Conservation (phyloP, 805 yeast genomes). For the Spathaspora girioi region DNA sequence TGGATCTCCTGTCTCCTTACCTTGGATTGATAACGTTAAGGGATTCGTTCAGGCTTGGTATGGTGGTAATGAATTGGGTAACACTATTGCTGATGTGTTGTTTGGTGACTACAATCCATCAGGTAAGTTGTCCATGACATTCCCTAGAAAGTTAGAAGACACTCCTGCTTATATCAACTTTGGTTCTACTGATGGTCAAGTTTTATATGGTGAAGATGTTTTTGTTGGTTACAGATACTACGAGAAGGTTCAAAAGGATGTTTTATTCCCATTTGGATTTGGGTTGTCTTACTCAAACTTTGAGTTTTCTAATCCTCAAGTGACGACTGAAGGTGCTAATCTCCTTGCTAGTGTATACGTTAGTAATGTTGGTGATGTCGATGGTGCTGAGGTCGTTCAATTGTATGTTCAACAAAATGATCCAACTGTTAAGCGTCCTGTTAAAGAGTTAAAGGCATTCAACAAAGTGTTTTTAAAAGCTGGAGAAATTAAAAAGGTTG, state of each 20-base stretch:
- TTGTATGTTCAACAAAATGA: conserved; percentile 41
- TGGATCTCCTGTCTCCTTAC: conserved; percentile 31
- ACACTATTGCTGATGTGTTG: conserved; percentile 56
- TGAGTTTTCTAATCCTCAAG: conserved; percentile 34
- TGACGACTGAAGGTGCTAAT: conserved; percentile 22
- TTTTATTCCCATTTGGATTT: conserved; percentile 58
- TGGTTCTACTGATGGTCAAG: conserved; percentile 26
- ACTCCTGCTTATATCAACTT: conserved; percentile 28
- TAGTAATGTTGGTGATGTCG: conserved; percentile 43
- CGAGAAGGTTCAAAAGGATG: conserved; percentile 46
- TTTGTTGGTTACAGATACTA: conserved; percentile 62
- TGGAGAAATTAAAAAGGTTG: conserved; percentile 38
- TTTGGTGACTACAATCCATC: conserved; percentile 59
- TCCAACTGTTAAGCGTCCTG: conserved; percentile 46
- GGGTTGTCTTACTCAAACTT: conserved; percentile 60
- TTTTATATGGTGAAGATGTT: conserved; percentile 55
- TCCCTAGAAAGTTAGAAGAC: conserved; percentile 20
- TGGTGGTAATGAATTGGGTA: conserved; percentile 54
- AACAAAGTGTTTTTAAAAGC: conserved; percentile 46
- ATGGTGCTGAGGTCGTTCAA: conserved; percentile 57
- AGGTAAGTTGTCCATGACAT: conserved; percentile 43
- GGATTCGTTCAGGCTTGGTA: conserved; percentile 45
- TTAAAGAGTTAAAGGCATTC: conserved; percentile 60
- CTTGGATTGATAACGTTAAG: conserved; percentile 31
- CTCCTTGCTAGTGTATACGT: conserved; percentile 37